These are phyloP conservation scores for Entoloma clypeatum DNA, from an alignment of 1,284 basidiomycete genomes.

Conservation along the genomic window DNA sequence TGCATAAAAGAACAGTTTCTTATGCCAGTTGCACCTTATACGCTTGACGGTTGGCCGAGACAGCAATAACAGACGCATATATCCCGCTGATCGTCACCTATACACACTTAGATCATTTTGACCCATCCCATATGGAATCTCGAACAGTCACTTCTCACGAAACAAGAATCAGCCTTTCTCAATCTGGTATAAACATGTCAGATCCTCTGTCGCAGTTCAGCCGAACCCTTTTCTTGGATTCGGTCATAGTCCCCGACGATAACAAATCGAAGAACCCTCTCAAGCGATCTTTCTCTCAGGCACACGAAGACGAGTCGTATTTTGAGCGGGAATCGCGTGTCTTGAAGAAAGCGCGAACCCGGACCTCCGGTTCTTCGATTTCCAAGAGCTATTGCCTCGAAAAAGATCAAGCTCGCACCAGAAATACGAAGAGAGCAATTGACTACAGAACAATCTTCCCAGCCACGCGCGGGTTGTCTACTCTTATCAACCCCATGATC, in stretches of 20 bases:
- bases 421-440: not conserved
- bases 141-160: not conserved
- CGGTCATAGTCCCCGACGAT: not conserved
- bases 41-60: constrained; percentile 39
- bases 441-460: too few species aligned
- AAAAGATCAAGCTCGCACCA: not conserved
- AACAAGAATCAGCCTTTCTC: not conserved
- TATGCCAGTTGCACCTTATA: constrained; percentile 42
- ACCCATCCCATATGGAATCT: constrained; percentile 5
- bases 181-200: not conserved
- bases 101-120: constrained; percentile 13
- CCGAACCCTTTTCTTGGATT: not conserved
- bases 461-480: too few species aligned
- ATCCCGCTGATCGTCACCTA: not conserved
- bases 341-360: constrained; percentile 8
- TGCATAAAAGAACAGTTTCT: constrained; percentile 38
- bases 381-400: too few species aligned
- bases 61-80: not conserved
- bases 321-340: not conserved
- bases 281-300: constrained; percentile 9
- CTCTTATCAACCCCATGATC: too few species aligned
- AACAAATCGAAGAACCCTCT: constrained; percentile 3
- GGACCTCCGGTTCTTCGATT: not conserved
- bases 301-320: constrained; percentile 8
- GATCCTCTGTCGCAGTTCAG: not conserved